These are phyloP conservation scores for Metschnikowia santaceciliae DNA, from an alignment of 805 yeast species.

Conservation along the genomic window DNA sequence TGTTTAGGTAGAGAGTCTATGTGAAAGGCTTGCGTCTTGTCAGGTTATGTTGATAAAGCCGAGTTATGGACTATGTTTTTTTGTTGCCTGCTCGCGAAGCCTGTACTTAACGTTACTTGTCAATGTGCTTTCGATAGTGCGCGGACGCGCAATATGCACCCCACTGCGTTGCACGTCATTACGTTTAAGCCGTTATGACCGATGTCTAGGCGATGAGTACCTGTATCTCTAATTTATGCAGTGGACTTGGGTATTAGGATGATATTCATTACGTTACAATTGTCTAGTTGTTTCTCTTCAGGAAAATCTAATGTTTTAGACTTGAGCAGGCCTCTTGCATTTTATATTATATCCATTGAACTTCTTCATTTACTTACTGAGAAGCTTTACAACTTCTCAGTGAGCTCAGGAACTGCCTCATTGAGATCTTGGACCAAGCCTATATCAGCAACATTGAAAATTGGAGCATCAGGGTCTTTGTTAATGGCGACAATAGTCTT, in stretches of 20 bases:
- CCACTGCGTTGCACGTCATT: conserved; percentile 1
- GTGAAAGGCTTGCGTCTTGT: neutral
- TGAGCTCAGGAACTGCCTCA: conserved; percentile 85
- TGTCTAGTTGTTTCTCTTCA: neutral
- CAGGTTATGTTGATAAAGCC: neutral
- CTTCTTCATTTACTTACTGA: neutral
- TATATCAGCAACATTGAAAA: conserved; percentile 84
- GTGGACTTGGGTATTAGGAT: neutral
- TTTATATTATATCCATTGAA: neutral
- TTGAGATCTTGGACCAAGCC: conserved; percentile 88
- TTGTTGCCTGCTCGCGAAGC: conserved; percentile 6
- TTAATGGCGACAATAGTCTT: conserved; percentile 91
- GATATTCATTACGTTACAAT: neutral
- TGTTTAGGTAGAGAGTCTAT: neutral
- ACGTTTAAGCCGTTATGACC: neutral
- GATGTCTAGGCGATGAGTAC: neutral
- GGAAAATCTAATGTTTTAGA: neutral
- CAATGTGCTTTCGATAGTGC: conserved; percentile 1
- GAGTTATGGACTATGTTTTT: conserved; percentile 3
- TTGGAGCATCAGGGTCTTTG: conserved; percentile 92
- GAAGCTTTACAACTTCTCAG: conserved; percentile 53
- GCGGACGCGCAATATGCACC: conserved; percentile 2
- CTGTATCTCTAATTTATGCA: neutral
- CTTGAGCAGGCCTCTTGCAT: neutral
- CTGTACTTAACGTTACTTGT: conserved; percentile 2